These are phyloP conservation scores for Phaeotremella skinneri DNA, from an alignment of 768 basidiomycete species.

Conservation along the genomic window DNA sequence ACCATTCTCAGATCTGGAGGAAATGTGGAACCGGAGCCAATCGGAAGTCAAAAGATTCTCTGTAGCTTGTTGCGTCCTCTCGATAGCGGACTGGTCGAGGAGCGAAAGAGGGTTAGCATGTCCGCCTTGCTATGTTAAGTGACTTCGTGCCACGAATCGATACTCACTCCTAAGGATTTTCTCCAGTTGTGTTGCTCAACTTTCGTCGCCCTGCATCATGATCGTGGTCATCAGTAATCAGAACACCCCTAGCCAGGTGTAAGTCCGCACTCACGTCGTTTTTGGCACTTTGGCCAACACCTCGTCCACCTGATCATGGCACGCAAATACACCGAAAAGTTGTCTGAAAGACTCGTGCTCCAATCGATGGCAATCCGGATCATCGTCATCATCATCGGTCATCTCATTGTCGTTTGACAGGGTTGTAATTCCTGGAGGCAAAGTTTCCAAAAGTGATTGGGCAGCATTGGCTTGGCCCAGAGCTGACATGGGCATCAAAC, in stretches of 20 bases:
- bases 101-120: conserved; percentile 8
- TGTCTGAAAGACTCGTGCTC: conserved; percentile 40
- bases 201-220: conserved; percentile 37
- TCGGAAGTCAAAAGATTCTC: conserved; percentile 62
- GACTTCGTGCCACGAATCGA: neutral
- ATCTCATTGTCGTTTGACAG: neutral
- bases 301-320: conserved; percentile 40
- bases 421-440: conserved; percentile 32
- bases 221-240: neutral
- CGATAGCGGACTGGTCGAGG: conserved; percentile 55
- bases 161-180: conserved; percentile 36
- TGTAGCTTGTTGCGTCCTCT: conserved; percentile 65
- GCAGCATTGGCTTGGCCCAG: conserved; percentile 73
- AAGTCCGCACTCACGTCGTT: conserved; percentile 27
- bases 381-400: conserved; percentile 8
- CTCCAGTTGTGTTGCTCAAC: conserved; percentile 49
- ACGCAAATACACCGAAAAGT: conserved; percentile 41
- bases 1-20: conserved; percentile 47
- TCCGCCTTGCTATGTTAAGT: neutral
- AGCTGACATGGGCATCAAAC: conserved; percentile 53
- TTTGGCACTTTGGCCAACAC: conserved; percentile 35
- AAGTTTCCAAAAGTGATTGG: conserved; percentile 38
- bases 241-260: neutral
- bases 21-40: conserved; percentile 32
- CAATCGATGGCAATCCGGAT: conserved; percentile 25